A percentile compares a stretch with the other conserved stretches of the same genome.
phyloP scores from a whole-genome alignment of 2,329 filamentous ascomycete genomes.

The Fusarium scirpi region DNA sequence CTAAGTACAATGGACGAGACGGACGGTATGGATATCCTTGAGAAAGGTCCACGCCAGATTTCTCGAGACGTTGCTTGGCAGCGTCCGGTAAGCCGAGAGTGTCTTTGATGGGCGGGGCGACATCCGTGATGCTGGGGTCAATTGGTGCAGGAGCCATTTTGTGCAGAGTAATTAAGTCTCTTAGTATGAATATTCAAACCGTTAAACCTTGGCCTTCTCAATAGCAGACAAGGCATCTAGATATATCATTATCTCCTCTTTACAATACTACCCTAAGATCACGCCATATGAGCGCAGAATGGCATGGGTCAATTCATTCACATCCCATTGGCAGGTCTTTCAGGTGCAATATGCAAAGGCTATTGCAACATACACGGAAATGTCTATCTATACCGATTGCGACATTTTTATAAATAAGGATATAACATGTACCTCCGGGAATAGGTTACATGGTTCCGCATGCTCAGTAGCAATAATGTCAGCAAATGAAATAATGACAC shows the following conservation, averaged over 20 bases:
- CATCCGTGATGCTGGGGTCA: slow-evolving; percentile 71
- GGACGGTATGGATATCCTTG: slow-evolving; percentile 79
- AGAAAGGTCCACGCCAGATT: slow-evolving; percentile 76
- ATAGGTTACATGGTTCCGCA: background rate
- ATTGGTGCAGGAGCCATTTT: slow-evolving; percentile 69
- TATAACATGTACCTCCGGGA: background rate
- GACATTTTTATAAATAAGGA: background rate
- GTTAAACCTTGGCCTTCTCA: rapidly evolving
- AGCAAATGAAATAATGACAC: background rate
- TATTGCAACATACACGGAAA: slow-evolving; percentile 29
- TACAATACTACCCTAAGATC: slow-evolving; percentile 1
- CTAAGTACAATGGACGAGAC: slow-evolving; percentile 73
- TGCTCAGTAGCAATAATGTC: background rate
- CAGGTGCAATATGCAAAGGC: slow-evolving; percentile 21
- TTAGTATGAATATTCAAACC: rapidly evolving
- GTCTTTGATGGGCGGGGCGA: slow-evolving; percentile 72
- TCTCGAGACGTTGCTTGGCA: slow-evolving; percentile 70
- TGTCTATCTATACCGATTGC: background rate
- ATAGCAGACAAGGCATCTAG: rapidly evolving
- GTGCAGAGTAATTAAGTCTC: rapidly evolving
- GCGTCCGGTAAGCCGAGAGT: slow-evolving; percentile 70
- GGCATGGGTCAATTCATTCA: background rate
- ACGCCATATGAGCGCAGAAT: slow-evolving; percentile 28
- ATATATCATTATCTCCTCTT: slow-evolving; percentile 13
- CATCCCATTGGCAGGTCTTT: background rate